Evolutionary conservation across 2,329 filamentous ascomycete genomes (phyloP).

Genomic region (Aplosporella prunicola): DNA sequence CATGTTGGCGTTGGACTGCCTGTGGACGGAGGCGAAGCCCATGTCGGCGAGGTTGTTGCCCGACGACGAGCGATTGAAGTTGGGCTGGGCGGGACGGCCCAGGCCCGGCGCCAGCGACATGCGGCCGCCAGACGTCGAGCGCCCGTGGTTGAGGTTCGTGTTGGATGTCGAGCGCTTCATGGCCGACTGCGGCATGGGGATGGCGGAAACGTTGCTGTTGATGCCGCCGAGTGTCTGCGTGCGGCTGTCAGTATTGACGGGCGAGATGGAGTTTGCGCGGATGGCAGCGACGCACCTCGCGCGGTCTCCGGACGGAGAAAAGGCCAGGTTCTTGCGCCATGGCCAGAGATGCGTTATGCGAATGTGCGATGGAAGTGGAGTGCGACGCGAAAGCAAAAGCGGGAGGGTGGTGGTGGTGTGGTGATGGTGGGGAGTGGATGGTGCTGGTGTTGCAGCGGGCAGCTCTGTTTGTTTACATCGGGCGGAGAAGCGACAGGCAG

Average conservation of each 20-base stretch:
- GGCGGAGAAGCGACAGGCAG: too few relatives aligned
- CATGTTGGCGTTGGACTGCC: constrained; percentile 66
- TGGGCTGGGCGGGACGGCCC: constrained; percentile 67
- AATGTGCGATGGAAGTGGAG: background rate
- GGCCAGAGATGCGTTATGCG: constrained; percentile 10
- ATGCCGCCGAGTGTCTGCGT: constrained; percentile 74
- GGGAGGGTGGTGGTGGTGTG: background rate
- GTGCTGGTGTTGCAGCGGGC: background rate
- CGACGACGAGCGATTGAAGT: constrained; percentile 77
- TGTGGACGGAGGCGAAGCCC: constrained; percentile 74
- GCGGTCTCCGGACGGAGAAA: constrained; percentile 83
- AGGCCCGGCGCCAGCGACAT: constrained; percentile 67
- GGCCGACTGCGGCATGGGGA: constrained; percentile 84
- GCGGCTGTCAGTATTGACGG: constrained; percentile 13
- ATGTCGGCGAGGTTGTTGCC: constrained; percentile 70
- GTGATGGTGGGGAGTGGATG: constrained; percentile 2
- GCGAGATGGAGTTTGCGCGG: constrained; percentile 7
- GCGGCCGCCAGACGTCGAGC: constrained; percentile 72
- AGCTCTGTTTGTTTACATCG: background rate
- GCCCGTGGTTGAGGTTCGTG: constrained; percentile 63
- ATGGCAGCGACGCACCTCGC: constrained; percentile 61
- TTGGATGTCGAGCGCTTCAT: constrained; percentile 87
- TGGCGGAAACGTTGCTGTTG: constrained; percentile 64
- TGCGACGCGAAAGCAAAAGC: background rate
- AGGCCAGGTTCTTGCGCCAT: constrained; percentile 85